phyloP scores from a whole-genome alignment of 805 yeast genomes.

The Cyberlindnera suaveolens region DNA sequence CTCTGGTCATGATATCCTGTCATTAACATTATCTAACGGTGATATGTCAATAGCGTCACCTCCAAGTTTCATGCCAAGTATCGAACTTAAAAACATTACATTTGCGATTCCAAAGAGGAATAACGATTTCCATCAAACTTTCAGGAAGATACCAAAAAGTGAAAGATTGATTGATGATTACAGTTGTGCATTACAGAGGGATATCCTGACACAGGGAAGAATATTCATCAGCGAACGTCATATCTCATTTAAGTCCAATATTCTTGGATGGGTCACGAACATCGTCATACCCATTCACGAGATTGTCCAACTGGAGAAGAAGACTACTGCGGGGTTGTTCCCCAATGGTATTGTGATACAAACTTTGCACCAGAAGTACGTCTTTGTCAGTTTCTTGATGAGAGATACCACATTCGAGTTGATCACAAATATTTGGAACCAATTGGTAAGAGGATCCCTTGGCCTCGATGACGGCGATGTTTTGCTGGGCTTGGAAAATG shows the following conservation, averaged over 20 bases:
- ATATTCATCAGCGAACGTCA: slow-evolving; percentile 71
- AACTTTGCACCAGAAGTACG: slow-evolving; percentile 47
- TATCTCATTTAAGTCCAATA: slow-evolving; percentile 79
- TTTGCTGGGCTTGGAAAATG: slow-evolving; percentile 9
- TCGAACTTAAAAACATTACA: slow-evolving; percentile 15
- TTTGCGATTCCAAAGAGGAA: slow-evolving; percentile 57
- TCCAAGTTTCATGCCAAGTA: slow-evolving; percentile 1
- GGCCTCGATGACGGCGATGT: slow-evolving; percentile 10
- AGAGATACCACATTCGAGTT: slow-evolving; percentile 54
- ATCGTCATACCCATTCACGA: slow-evolving; percentile 71
- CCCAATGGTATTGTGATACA: slow-evolving; percentile 68
- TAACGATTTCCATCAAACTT: slow-evolving; percentile 70
- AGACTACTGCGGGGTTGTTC: slow-evolving; percentile 78
- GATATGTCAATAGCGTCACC: slow-evolving; percentile 6
- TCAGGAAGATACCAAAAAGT: slow-evolving; percentile 57
- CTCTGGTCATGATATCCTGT: slow-evolving; percentile 1
- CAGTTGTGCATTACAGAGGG: slow-evolving; percentile 84
- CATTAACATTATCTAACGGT: slow-evolving; percentile 2
- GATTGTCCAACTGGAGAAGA: slow-evolving; percentile 70
- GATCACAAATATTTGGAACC: slow-evolving; percentile 59
- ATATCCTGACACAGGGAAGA: slow-evolving; percentile 77
- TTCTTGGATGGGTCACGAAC: slow-evolving; percentile 88
- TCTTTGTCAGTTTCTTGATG: slow-evolving; percentile 80
- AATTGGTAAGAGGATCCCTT: slow-evolving; percentile 26
- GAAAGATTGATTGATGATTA: slow-evolving; percentile 81